Evolutionary conservation across 768 basidiomycete genomes (phyloP), one percentile per base, ranked within the genome.

Genomic region (Austroboletus eburneus): DNA sequence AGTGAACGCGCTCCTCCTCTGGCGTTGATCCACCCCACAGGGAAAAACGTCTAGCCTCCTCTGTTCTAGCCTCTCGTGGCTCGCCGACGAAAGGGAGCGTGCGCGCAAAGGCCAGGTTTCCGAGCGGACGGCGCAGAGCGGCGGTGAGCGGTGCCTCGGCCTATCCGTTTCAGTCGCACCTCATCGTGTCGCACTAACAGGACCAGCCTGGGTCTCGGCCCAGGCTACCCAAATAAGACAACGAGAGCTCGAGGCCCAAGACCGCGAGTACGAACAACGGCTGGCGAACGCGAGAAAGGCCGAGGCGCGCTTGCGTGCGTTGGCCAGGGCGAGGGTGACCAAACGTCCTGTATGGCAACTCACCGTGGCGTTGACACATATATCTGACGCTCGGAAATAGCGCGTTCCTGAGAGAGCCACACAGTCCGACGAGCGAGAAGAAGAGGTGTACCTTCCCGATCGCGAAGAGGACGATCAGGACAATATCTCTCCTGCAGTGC

Each of bases 41-140:
- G 91, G 91, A 22, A 95, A 95, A 66, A 92, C 91, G 0, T 67
- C 92, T 27, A 88, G 83, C 57, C 71, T 94, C 14, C 72, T 94
- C 22, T 89, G 84, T 52, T 76, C 87, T 4, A 73, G 85, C 9
- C 65, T 93, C 33, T 80, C 84, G 1, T 94, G 87, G 88, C 71
- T 89, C 17, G 59, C 66, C 16, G 87, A 87, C 57, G 80, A 88
- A 51, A 79, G 77, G 51, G 72, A 78, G 38, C 80, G 90, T 18
- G 83, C 83, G 9, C 73, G 72, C 46, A 85, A 80, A 48, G 88
- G 86, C 3, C 77, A 79, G 46, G 63, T 87, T 39, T 73, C 72
- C n/a, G 52, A 57, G 29, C 53, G 56, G 16, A 43, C 40, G 27
- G 32, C 34, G 27, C 52, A 60, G 20, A 39, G 68, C 66, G 36